Conservation (phyloP, 2,329 filamentous ascomycete genomes). For the Fusarium armeniacum region DNA sequence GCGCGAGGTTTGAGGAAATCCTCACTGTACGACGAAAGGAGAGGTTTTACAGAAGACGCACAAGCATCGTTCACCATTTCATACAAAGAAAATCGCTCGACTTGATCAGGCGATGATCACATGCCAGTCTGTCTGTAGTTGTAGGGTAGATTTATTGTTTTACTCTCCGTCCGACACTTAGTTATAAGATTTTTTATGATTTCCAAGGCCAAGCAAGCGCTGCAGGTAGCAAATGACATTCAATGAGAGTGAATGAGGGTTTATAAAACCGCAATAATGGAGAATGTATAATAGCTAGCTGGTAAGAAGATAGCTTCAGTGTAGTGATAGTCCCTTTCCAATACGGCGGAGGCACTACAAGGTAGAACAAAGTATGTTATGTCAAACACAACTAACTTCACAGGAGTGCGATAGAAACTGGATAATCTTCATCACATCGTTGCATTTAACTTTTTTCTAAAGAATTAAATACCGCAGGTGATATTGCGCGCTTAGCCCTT, state of each 20-base stretch:
- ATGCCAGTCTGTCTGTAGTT: background rate
- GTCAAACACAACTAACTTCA: background rate
- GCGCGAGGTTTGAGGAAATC: no score
- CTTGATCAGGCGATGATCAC: background rate
- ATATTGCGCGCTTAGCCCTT: constrained; percentile 68
- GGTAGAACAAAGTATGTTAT: no score
- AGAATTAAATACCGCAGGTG: constrained; percentile 18
- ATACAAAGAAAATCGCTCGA: background rate
- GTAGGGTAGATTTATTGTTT: background rate
- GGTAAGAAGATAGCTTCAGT: background rate
- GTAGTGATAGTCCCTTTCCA: no score
- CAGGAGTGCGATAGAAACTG: background rate
- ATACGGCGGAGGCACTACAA: background rate
- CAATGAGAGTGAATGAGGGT: background rate
- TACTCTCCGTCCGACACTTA: no score
- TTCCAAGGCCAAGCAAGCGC: no score
- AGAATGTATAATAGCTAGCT: no score
- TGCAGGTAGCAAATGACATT: no score
- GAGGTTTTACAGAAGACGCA: background rate
- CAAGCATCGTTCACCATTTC: background rate
- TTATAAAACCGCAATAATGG: background rate
- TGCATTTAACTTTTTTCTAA: constrained; percentile 47
- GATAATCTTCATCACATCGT: constrained; percentile 40
- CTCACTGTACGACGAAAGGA: background rate
- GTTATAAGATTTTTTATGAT: background rate